Base-by-base conservation (phyloP, 169 alveolate species). In the Ichthyophthirius multifiliis region DNA sequence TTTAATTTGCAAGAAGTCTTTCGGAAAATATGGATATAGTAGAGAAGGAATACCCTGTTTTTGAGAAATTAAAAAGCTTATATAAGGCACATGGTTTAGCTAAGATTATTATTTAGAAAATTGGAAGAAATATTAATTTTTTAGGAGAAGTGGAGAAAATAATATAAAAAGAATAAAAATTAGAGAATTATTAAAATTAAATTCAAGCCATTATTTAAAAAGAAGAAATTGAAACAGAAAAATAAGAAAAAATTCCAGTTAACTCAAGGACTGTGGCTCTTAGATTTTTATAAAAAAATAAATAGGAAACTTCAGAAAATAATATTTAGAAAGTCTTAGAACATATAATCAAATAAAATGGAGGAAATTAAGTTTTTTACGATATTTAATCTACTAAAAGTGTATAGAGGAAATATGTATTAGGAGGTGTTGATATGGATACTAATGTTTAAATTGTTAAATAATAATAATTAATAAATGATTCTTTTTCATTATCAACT, bases 81-180 rank as follows among this genome's bases (percentile, higher is more conserved):
- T 45, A 76, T 16, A 65, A 47, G 9, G 86, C 86, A 2, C 16
- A 63, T 23, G 75, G 82, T 6, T 13, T 80, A 12, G 86, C 82
- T 5, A 80, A 41, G 76, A 45, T 34, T n/a, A 64, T 77, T 23
- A 3, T 23, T 34, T 12, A 39, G 43, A 76, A 76, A n/a, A n/a
- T n/a, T n/a, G n/a, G n/a, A 2, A 27, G 18, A 5, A 45, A 3
- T n/a, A 5, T 45, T n/a, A 5, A 27, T 27, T 10, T 27, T 10
- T 2, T 0, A 2, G 5, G 31, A 13, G 3, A 5, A 13, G 9
- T 1, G 16, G 7, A 48, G 3, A 48, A 20, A 20, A 20, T 48
- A 27, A 27, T 10, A 27, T 55, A 27, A 20, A 23, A 55, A 27
- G 6, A 20, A 16, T 55, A 1, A 6, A 0, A 20, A 27, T 27